Conservation (phyloP, 1,284 basidiomycete genomes). For the Amylostereum areolatum region DNA sequence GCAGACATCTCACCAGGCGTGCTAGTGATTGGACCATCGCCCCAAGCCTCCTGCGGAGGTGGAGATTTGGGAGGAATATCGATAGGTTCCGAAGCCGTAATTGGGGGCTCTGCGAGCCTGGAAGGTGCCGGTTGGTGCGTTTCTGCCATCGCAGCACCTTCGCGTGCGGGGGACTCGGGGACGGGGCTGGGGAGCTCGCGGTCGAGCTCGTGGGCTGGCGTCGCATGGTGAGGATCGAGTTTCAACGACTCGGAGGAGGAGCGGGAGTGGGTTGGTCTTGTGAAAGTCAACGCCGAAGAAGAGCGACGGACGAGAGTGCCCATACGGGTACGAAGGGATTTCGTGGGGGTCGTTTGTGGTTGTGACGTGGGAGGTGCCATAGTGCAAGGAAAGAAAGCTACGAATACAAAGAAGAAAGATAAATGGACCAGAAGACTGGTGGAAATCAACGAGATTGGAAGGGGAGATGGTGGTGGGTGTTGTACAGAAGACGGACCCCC, state of each 20-base stretch:
- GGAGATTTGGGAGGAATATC: constrained; percentile 6
- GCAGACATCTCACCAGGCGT: neutral
- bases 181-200: constrained; percentile 41
- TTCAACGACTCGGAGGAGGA: constrained; percentile 15
- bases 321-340: constrained; percentile 27
- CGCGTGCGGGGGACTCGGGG: constrained; percentile 47
- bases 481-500: no score
- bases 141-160: constrained; percentile 32
- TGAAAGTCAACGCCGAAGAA: constrained; percentile 37
- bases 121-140: constrained; percentile 6
- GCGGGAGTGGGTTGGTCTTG: constrained; percentile 29
- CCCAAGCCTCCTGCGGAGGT: constrained; percentile 3
- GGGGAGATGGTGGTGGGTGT: no score
- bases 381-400: no score
- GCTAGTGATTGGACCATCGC: neutral
- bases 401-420: no score
- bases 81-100: constrained; percentile 6
- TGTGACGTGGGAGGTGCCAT: no score
- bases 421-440: no score
- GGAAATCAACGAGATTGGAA: no score
- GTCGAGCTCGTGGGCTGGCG: constrained; percentile 8
- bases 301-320: constrained; percentile 43
- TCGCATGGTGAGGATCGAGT: constrained; percentile 16
- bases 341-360: constrained; percentile 10
- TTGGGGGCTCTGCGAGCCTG: constrained; percentile 7